Base-by-base conservation (phyloP, 129 eudicot species). In the Tagetes patula region DNA sequence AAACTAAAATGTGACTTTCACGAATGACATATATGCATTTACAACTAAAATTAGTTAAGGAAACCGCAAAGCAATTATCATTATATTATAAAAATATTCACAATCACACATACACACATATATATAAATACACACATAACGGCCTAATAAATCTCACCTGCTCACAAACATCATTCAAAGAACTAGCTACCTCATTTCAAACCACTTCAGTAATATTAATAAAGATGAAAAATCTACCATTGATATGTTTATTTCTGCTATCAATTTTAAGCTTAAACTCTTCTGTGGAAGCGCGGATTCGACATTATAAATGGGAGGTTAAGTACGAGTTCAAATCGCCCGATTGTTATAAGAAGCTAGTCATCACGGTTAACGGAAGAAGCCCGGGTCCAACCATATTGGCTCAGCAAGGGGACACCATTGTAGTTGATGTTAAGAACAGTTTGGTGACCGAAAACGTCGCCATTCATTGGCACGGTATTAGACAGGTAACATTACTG, bases 381-480 rank as follows among this genome's bases (percentile, higher is more conserved):
- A 77, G 83, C 32, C 99, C 99, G 0, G 93, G 97, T 27, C 99
- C 97, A 1, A 79, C 88, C 3, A 94, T 94, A 63, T 3, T 50
- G 3, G 99, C 97, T 0, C 77, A 77, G 13, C 88, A 54, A 63
- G 91, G 91, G 4, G 99, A 94, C 73, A 88, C 94, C 38, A 43
- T 90, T 34, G 77, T 90, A 20, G 91, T 94, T 9, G 85, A 94
- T 80, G 84, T 90, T 69, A 86, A 71, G 27, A 90, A 94, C 83
- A 86, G 85, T 53, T 65, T 94, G 83, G n/a, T 81, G 11, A 94
- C 99, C 2, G 99, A 94, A 65, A 85, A 85, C 74, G 88, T 86
- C 45, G 93, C 96, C 1, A 83, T 94, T 43, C 99, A 94, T 69
- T 90, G 97, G 99, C 99, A 94, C 58, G 97, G 94, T 6, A 94